A percentile compares a stretch with the other conserved stretches of the same genome.
These are phyloP conservation scores for Aspergillus saccharolyticus DNA, from an alignment of 495 filamentous ascomycete species.

Conservation along the genomic window DNA sequence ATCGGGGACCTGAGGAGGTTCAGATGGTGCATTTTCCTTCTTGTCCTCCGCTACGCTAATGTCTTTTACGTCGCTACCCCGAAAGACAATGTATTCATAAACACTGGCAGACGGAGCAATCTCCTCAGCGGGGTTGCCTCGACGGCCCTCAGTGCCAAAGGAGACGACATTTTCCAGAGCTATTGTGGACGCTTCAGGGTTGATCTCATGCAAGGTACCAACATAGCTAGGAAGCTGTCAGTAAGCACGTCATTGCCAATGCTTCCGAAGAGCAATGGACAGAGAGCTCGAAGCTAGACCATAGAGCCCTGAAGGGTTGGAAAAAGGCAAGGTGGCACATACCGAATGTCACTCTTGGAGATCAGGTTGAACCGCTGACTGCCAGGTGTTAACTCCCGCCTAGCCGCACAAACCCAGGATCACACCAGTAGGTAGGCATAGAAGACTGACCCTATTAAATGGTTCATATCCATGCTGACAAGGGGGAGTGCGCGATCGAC, in stretches of 20 bases:
- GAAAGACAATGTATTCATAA: slow-evolving; percentile 99
- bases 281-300: not conserved
- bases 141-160: slow-evolving; percentile 87
- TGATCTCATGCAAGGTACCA: slow-evolving; percentile 94
- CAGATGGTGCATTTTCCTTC: slow-evolving; percentile 64
- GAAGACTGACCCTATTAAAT: slow-evolving; percentile 48
- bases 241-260: not conserved
- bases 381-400: slow-evolving; percentile 44
- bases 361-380: slow-evolving; percentile 63
- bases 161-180: slow-evolving; percentile 92
- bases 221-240: slow-evolving; percentile 66
- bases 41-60: slow-evolving; percentile 81
- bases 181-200: slow-evolving; percentile 91
- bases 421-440: slow-evolving; percentile 24
- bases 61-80: slow-evolving; percentile 97
- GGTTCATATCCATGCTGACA: slow-evolving; percentile 50
- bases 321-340: slow-evolving; percentile 24
- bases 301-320: not conserved
- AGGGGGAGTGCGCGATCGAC: slow-evolving; percentile 33
- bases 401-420: slow-evolving; percentile 38
- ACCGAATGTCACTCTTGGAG: slow-evolving; percentile 97
- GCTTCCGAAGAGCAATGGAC: not conserved
- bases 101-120: slow-evolving; percentile 74
- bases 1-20: slow-evolving; percentile 72
- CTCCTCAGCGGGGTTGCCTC: slow-evolving; percentile 69